Conservation (phyloP, 306 rosid genomes). For the Oxytropis ochrocephala region DNA sequence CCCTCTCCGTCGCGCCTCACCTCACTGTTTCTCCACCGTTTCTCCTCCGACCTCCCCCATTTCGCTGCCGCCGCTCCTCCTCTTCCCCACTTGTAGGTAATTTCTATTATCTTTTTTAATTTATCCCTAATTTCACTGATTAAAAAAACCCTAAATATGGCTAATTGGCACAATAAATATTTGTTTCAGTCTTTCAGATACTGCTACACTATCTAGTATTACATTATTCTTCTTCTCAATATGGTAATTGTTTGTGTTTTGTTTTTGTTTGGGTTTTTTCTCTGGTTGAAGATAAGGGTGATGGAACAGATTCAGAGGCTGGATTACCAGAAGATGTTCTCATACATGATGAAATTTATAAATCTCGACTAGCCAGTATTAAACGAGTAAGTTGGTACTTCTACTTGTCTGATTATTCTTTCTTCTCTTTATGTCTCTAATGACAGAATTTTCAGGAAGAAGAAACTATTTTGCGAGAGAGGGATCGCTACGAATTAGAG, state of each 20-base stretch:
- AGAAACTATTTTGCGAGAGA: slow-evolving; percentile 76
- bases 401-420: slow-evolving; percentile 1
- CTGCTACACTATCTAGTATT: slow-evolving; percentile 3
- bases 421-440: slow-evolving; percentile 19
- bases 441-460: slow-evolving; percentile 59
- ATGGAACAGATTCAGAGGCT: slow-evolving; percentile 58
- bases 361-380: slow-evolving; percentile 86
- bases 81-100: too few relatives aligned
- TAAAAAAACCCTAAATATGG: too few relatives aligned
- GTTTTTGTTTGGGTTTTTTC: slow-evolving; percentile 1
- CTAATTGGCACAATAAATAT: slow-evolving; percentile 2
- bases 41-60: too few relatives aligned
- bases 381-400: slow-evolving; percentile 61
- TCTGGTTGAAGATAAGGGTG: slow-evolving; percentile 64
- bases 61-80: too few relatives aligned
- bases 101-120: too few relatives aligned
- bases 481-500: slow-evolving; percentile 91
- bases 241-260: slow-evolving; percentile 6
- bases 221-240: slow-evolving; percentile 5
- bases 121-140: too few relatives aligned
- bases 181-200: slow-evolving; percentile 6
- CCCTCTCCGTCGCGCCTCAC: too few relatives aligned
- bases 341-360: slow-evolving; percentile 88
- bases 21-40: too few relatives aligned
- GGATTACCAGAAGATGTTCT: slow-evolving; percentile 69